phyloP scores from a whole-genome alignment of 495 filamentous ascomycete species.

The Xylaria bambusicola region DNA sequence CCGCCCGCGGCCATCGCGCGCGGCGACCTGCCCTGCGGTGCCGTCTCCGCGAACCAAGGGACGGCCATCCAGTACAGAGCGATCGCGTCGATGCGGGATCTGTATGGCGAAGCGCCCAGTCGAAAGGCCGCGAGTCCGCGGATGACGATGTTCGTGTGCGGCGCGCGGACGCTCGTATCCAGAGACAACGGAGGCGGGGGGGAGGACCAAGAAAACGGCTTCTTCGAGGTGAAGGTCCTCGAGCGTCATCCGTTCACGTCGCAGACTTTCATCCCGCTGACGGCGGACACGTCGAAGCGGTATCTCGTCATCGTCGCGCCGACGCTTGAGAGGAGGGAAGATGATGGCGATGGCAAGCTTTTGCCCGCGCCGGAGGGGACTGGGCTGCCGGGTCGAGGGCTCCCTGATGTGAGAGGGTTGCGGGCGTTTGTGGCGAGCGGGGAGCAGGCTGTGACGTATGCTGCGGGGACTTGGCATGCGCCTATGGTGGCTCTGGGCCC shows the following conservation, averaged over 20 bases:
- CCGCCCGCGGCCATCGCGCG: conserved; percentile 26
- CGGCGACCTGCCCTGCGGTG: conserved; percentile 40
- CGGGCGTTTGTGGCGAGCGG: conserved; percentile 80
- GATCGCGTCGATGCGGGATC: conserved; percentile 68
- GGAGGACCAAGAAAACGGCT: too few relatives aligned
- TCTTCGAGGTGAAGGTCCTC: conserved; percentile 73
- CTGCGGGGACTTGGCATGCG: conserved; percentile 92
- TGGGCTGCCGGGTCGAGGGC: conserved; percentile 55
- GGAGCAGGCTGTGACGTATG: conserved; percentile 87
- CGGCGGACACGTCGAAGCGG: conserved; percentile 49
- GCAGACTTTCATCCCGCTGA: conserved; percentile 87
- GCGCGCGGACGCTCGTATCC: conserved; percentile 54
- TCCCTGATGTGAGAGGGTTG: conserved; percentile 71
- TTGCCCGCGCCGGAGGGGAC: conserved; percentile 36
- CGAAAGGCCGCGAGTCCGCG: conserved; percentile 57
- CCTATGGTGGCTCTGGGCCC: conserved; percentile 85
- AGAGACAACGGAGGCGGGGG: neutral
- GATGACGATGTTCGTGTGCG: conserved; percentile 90
- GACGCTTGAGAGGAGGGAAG: conserved; percentile 47
- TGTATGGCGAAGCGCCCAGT: conserved; percentile 68
- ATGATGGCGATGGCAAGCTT: conserved; percentile 38
- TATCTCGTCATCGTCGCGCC: conserved; percentile 95
- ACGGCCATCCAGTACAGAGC: conserved; percentile 83
- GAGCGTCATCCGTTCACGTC: conserved; percentile 94
- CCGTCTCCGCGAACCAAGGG: conserved; percentile 73